Evolutionary conservation across 1,284 basidiomycete genomes (phyloP).

Genomic region (Malassezia obtusa): DNA sequence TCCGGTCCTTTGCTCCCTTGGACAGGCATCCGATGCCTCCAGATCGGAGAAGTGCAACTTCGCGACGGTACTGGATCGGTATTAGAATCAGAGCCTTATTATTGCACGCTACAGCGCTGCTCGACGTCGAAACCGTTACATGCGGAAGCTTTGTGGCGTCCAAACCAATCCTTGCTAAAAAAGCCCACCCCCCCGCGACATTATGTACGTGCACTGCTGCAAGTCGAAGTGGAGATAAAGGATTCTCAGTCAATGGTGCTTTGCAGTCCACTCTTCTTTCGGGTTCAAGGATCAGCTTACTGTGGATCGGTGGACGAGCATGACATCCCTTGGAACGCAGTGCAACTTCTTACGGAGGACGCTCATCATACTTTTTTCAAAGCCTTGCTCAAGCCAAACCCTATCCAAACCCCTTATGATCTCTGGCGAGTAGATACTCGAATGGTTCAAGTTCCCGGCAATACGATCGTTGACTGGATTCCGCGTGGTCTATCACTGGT

Average conservation of each 20-base stretch:
- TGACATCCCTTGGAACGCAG: neutral
- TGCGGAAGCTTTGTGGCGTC: neutral
- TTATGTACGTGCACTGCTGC: neutral
- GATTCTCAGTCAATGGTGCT: neutral
- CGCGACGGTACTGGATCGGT: neutral
- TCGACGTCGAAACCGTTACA: neutral
- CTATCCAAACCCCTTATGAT: neutral
- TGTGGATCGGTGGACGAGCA: neutral
- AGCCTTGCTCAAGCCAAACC: neutral
- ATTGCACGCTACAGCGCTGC: neutral
- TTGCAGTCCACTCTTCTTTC: neutral
- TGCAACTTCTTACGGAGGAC: neutral
- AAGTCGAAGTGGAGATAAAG: neutral
- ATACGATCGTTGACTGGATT: neutral
- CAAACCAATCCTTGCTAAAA: neutral
- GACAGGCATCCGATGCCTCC: neutral
- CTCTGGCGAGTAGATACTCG: conserved; percentile 13
- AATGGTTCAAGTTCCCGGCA: conserved; percentile 3
- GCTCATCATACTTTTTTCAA: neutral
- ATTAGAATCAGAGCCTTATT: neutral
- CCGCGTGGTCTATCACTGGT: conserved; percentile 11
- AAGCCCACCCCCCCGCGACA: neutral
- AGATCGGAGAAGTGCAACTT: neutral
- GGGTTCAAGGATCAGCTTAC: neutral
- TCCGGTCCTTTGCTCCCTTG: neutral